These are phyloP conservation scores for Entonaema liquescens DNA, from an alignment of 495 filamentous ascomycete species.

Conservation along the genomic window DNA sequence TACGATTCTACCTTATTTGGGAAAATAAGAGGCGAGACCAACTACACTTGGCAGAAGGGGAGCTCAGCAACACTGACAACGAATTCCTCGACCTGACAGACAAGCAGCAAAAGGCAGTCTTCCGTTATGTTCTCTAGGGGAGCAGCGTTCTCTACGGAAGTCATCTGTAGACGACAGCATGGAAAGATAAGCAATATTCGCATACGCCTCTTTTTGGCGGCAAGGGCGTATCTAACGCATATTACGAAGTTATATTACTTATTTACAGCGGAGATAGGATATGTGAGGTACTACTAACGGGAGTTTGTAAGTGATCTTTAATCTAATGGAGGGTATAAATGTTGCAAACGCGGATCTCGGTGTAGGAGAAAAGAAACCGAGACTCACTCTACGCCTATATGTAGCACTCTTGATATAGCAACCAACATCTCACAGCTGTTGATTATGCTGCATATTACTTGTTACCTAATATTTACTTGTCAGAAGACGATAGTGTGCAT, in stretches of 20 bases:
- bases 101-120: slow-evolving; percentile 54
- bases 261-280: neutral
- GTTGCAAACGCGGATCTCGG: neutral
- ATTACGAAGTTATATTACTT: neutral
- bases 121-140: slow-evolving; percentile 50
- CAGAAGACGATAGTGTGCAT: too few relatives aligned
- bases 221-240: neutral
- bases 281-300: neutral
- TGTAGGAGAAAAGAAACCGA: neutral
- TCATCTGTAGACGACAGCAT: neutral
- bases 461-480: neutral
- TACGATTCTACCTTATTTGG: slow-evolving; percentile 35
- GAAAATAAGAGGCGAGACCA: slow-evolving; percentile 32
- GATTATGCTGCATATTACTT: neutral
- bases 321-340: neutral
- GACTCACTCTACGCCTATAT: neutral
- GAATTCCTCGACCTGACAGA: slow-evolving; percentile 58
- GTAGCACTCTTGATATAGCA: neutral
- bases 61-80: slow-evolving; percentile 4
- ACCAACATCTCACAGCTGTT: neutral
- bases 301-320: neutral
- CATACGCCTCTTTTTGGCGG: neutral
- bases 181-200: neutral
- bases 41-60: slow-evolving; percentile 7
- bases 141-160: neutral